Conservation (phyloP, 768 basidiomycete genomes). For the Pleurotus cornucopiae region DNA sequence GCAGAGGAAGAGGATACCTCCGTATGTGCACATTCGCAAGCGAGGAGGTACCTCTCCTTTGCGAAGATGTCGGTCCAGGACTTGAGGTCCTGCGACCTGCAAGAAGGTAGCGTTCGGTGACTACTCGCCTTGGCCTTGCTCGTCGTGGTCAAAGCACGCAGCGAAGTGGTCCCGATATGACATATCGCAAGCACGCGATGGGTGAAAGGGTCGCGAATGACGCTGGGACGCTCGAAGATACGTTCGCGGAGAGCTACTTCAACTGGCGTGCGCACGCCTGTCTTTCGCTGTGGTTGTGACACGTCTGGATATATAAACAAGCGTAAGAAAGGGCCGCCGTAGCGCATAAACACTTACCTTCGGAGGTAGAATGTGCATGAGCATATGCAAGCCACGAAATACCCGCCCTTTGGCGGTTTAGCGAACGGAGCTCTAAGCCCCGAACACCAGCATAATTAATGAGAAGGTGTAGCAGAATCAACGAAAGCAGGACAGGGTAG, state of each 20-base stretch:
- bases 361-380: slow-evolving; percentile 10
- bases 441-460: slow-evolving; percentile 61
- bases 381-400: slow-evolving; percentile 48
- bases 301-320: not conserved
- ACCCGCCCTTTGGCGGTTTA: slow-evolving; percentile 56
- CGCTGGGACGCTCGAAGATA: slow-evolving; percentile 36
- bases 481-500: slow-evolving; percentile 44
- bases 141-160: not conserved
- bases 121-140: not conserved
- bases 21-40: not conserved
- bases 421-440: slow-evolving; percentile 48
- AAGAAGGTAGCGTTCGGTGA: not conserved
- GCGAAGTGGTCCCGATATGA: slow-evolving; percentile 40
- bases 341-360: no score
- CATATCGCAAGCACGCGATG: slow-evolving; percentile 38
- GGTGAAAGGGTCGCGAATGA: slow-evolving; percentile 32
- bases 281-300: not conserved
- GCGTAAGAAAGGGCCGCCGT: no score
- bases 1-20: not conserved
- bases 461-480: slow-evolving; percentile 50
- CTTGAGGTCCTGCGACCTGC: no score
- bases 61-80: no score
- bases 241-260: slow-evolving; percentile 38
- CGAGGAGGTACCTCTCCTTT: slow-evolving; percentile 1
- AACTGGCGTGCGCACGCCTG: slow-evolving; percentile 25